phyloP scores from a whole-genome alignment of 2,329 filamentous ascomycete species.

The Coniochaeta ligniaria region DNA sequence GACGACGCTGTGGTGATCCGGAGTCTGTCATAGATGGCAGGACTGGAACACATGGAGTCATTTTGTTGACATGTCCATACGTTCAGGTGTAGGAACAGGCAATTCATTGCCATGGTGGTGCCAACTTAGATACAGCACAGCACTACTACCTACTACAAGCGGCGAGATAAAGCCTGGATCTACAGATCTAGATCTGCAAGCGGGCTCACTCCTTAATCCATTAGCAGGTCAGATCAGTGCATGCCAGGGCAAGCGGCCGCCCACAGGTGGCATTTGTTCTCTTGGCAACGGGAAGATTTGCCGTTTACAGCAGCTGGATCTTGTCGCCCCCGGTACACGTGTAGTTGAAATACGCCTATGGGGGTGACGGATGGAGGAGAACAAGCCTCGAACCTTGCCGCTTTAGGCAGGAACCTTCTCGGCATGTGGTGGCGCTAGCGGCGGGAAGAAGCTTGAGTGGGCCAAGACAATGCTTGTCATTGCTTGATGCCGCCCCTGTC shows the following conservation, averaged over 20 bases:
- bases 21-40: not conserved
- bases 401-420: not conserved
- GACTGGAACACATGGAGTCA: not conserved
- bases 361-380: too few species aligned
- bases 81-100: not conserved
- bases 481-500: not conserved
- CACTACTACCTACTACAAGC: conserved; percentile 2
- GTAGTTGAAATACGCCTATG: too few species aligned
- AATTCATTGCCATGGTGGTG: not conserved
- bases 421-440: not conserved
- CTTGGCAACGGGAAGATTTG: not conserved
- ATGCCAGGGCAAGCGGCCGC: not conserved
- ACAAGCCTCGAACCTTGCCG: not conserved
- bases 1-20: not conserved
- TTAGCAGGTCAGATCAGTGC: not conserved
- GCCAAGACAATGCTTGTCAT: conserved; percentile 2
- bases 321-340: not conserved
- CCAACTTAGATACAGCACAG: not conserved
- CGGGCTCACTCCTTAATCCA: not conserved
- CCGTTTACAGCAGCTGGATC: not conserved
- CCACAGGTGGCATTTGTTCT: not conserved
- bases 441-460: conserved; percentile 2
- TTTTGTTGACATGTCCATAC: not conserved
- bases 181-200: conserved; percentile 1
- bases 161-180: not conserved